Base-by-base conservation (phyloP, 306 rosid genomes). In the Herpetospermum pedunculosum region DNA sequence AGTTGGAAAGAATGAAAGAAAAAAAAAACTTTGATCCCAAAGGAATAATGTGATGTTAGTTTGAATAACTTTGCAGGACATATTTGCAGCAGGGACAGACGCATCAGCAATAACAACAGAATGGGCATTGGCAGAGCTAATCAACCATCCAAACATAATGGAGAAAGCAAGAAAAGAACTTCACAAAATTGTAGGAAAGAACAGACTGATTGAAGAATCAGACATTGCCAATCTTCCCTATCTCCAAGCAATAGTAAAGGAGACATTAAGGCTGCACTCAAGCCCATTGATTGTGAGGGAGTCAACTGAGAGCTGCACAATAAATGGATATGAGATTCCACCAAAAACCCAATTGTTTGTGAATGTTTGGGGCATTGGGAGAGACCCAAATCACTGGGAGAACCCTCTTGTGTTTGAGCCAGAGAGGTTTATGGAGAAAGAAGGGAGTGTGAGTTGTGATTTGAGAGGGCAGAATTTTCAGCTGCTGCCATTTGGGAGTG, bases 231-330 rank as follows among this genome's bases (percentile, higher is more conserved):
- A 85, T 57, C 97, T 92, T 59, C 85, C 93, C 21, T 90, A 90
- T 76, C 72, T 88, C 40, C 92, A 86, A 81, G 94, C 97, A 7
- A 64, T 89, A 77, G 83, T 91, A 14, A 92, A 92, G 75, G 98
- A 92, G 73, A 92, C 96, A 7, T 81, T 90, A 6, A 90, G 98
- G 81, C 88, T 88, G 72, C 98, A 90, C 76, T 94, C 98, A 0
- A 78, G 92, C 41, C 98, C 98, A 46, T 58, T 92, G 29, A 69
- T 86, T 4, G 70, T 82, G 46, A 86, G 97, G 70, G 92, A 88
- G 54, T 88, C 89, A 57, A 58, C 92, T 1, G 80, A 86, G 32
- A 72, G 40, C 1, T 80, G 89, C 73, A 81, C 35, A 0, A 60
- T 92, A 0, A 38, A 64, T 37, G 96, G 93, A 41, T 88, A 87